Conservation (phyloP, 202 grass and related monocot genomes). For the Panicum virgatum region DNA sequence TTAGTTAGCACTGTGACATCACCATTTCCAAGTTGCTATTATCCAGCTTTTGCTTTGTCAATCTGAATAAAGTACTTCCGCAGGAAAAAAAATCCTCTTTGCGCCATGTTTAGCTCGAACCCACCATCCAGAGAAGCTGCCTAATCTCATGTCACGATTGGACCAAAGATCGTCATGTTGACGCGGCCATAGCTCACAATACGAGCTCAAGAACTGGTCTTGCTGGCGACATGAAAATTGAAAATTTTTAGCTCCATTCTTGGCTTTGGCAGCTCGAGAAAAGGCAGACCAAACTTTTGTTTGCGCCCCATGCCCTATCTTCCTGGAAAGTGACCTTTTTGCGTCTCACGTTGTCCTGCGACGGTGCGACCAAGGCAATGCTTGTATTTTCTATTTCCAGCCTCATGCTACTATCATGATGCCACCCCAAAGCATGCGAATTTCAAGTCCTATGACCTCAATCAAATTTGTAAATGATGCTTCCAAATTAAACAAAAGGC, state of each 20-base stretch:
- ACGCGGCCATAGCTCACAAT: not conserved
- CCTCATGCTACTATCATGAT: not conserved
- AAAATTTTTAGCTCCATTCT: not conserved
- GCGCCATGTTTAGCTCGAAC: not conserved
- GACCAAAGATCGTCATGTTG: not conserved
- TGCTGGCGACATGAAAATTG: not conserved
- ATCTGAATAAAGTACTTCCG: not conserved
- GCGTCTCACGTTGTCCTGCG: not conserved
- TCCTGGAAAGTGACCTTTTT: conserved; percentile 20
- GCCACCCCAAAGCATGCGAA: not conserved
- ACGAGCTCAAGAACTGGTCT: not conserved
- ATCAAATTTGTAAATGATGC: not conserved
- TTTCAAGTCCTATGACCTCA: not conserved
- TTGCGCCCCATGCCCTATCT: conserved; percentile 13
- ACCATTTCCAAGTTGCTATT: not conserved
- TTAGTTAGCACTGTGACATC: not conserved
- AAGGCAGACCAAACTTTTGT: conserved; percentile 1
- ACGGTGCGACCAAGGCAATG: not conserved
- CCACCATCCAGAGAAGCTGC: not conserved
- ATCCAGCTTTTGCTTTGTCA: not conserved
- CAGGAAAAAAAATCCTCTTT: not conserved
- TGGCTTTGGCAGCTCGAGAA: conserved; percentile 7
- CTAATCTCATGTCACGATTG: not conserved
- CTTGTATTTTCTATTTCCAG: not conserved
- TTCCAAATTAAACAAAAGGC: not conserved